phyloP scores from a whole-genome alignment of 2,329 filamentous ascomycete genomes.

The Diaporthe sp. region DNA sequence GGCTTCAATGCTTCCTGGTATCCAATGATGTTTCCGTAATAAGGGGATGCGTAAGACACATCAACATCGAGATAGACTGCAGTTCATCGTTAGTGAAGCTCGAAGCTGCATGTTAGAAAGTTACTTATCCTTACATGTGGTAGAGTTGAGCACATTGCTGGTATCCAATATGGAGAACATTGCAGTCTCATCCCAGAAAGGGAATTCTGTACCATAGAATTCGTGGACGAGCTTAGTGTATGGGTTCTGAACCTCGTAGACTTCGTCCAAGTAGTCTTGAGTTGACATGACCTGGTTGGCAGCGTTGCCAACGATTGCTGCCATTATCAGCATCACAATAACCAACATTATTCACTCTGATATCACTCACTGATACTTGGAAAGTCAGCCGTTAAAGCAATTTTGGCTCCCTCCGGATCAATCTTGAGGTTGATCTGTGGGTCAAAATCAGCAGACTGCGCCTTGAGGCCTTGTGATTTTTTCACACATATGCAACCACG shows the following conservation, averaged over 20 bases:
- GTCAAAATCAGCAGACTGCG: neutral
- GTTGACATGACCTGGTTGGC: constrained; percentile 58
- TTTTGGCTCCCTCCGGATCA: constrained; percentile 61
- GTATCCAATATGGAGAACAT: constrained; percentile 37
- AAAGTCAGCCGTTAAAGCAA: constrained; percentile 58
- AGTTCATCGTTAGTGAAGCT: neutral
- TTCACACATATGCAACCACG: constrained; percentile 38
- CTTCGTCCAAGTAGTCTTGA: constrained; percentile 43
- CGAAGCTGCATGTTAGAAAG: neutral
- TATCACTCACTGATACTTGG: constrained; percentile 49
- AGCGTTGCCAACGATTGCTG: constrained; percentile 49
- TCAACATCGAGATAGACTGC: constrained; percentile 41
- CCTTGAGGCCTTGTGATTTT: constrained; percentile 32
- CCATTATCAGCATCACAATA: neutral
- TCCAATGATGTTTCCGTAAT: constrained; percentile 39
- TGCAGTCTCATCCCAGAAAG: constrained; percentile 41
- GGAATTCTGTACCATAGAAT: constrained; percentile 34
- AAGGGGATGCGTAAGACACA: constrained; percentile 37
- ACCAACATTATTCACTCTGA: neutral
- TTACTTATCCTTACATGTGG: constrained; percentile 35
- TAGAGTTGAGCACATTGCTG: constrained; percentile 37
- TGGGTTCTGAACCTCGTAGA: constrained; percentile 36
- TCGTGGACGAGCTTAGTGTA: constrained; percentile 37
- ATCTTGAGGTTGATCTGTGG: constrained; percentile 60
- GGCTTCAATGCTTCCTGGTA: constrained; percentile 37